A percentile compares a stretch with the other conserved stretches of the same genome.
Conservation (phyloP, 306 rosid genomes). For the Vicia villosa region DNA sequence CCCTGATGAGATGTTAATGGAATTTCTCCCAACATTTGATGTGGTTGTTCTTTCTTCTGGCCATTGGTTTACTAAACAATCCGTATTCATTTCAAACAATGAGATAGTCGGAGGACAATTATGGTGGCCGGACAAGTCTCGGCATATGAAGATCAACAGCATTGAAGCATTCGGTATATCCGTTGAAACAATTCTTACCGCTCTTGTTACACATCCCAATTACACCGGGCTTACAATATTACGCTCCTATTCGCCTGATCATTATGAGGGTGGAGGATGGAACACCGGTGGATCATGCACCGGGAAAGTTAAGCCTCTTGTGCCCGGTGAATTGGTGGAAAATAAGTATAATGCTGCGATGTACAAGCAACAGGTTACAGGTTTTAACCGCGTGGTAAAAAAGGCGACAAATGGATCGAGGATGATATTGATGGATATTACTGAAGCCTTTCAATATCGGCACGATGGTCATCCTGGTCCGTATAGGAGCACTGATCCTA, state of each 20-base stretch:
- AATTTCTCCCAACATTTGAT: conserved; percentile 61
- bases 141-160: conserved; percentile 58
- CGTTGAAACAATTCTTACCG: conserved; percentile 73
- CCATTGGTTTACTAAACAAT: conserved; percentile 95
- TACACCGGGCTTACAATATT: conserved; percentile 72
- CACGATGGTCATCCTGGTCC: conserved; percentile 99
- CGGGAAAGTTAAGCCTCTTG: conserved; percentile 80
- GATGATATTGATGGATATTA: conserved; percentile 79
- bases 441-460: conserved; percentile 74
- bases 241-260: conserved; percentile 95
- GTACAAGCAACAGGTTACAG: conserved; percentile 75
- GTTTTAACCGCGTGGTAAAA: conserved; percentile 58
- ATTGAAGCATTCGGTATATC: conserved; percentile 79
- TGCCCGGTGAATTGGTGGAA: conserved; percentile 58
- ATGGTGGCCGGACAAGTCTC: conserved; percentile 88
- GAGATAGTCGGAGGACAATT: conserved; percentile 92
- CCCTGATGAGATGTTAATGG: conserved; percentile 78
- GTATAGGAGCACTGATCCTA: conserved; percentile 71
- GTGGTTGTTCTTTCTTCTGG: conserved; percentile 88
- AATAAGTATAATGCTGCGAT: conserved; percentile 59
- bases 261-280: conserved; percentile 96
- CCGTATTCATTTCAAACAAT: conserved; percentile 71
- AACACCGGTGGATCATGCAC: conserved; percentile 98
- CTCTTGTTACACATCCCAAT: conserved; percentile 68
- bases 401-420: conserved; percentile 57